Evolutionary conservation across 2,329 filamentous ascomycete species (phyloP).

Genomic region (Monosporascus sp.): DNA sequence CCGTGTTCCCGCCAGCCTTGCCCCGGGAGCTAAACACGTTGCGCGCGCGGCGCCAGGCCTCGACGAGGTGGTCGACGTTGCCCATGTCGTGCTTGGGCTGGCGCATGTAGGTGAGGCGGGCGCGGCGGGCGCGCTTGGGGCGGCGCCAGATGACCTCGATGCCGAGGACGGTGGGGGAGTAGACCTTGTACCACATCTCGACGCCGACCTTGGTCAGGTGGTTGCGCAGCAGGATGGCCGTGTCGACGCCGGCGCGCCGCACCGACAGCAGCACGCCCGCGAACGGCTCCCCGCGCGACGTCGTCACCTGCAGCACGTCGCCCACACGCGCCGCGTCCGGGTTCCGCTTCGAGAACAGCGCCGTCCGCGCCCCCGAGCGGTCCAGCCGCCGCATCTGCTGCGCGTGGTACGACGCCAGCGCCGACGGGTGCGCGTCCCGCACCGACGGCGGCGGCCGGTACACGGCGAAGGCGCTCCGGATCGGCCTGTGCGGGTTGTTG

Average conservation of each 20-base stretch:
- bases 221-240: constrained; percentile 78
- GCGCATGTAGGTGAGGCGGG: constrained; percentile 86
- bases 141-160: constrained; percentile 90
- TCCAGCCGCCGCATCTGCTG: constrained; percentile 72
- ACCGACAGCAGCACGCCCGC: constrained; percentile 84
- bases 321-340: constrained; percentile 75
- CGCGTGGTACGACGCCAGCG: constrained; percentile 60
- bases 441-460: constrained; percentile 53
- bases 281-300: constrained; percentile 77
- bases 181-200: constrained; percentile 98
- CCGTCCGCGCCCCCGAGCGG: constrained; percentile 73
- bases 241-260: constrained; percentile 81
- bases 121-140: constrained; percentile 78
- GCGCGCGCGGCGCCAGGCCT: constrained; percentile 45
- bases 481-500: constrained; percentile 20
- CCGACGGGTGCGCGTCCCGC: constrained; percentile 54
- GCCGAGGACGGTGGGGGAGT: constrained; percentile 79
- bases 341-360: constrained; percentile 74
- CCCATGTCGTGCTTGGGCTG: constrained; percentile 83
- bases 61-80: constrained; percentile 74
- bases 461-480: constrained; percentile 43
- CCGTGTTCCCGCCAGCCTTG: constrained; percentile 7
- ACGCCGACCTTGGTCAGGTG: constrained; percentile 81
- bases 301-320: constrained; percentile 86
- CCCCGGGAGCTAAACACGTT: constrained; percentile 31